Evolutionary conservation across 495 filamentous ascomycete species (phyloP).

Genomic region (Lophiostoma macrostomum): DNA sequence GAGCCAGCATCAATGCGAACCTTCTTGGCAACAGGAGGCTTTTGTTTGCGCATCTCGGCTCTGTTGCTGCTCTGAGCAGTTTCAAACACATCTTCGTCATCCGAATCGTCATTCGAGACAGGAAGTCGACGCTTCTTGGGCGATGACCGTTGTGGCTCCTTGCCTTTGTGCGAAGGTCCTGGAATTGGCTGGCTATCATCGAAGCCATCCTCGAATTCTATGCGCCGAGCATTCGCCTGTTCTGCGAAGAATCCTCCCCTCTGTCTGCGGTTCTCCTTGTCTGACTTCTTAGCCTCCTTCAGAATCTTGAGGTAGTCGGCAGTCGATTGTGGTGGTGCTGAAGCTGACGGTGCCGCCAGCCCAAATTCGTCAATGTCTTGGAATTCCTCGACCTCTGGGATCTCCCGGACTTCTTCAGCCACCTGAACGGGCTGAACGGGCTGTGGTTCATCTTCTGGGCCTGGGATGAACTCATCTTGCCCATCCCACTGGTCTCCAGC

Average conservation of each 20-base stretch:
- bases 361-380: no score
- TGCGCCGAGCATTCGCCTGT: conserved; percentile 39
- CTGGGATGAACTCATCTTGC: conserved; percentile 6
- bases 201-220: conserved; percentile 36
- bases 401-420: background rate
- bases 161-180: conserved; percentile 23
- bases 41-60: background rate
- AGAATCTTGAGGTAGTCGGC: conserved; percentile 14
- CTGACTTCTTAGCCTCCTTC: conserved; percentile 34
- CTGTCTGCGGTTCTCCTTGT: conserved; percentile 31
- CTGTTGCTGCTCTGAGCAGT: background rate
- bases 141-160: conserved; percentile 16
- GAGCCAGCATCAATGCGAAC: conserved; percentile 19
- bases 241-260: conserved; percentile 41
- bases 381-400: background rate
- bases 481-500: background rate
- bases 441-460: background rate
- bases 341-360: background rate
- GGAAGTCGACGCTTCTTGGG: conserved; percentile 16
- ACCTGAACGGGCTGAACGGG: background rate
- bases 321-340: conserved; percentile 15
- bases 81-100: conserved; percentile 31
- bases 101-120: conserved; percentile 16
- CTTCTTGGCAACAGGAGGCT: conserved; percentile 6
- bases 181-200: conserved; percentile 21